Evolutionary conservation across 164 flowering plant genomes (phyloP).

Genomic region (Macadamia tetraphylla): DNA sequence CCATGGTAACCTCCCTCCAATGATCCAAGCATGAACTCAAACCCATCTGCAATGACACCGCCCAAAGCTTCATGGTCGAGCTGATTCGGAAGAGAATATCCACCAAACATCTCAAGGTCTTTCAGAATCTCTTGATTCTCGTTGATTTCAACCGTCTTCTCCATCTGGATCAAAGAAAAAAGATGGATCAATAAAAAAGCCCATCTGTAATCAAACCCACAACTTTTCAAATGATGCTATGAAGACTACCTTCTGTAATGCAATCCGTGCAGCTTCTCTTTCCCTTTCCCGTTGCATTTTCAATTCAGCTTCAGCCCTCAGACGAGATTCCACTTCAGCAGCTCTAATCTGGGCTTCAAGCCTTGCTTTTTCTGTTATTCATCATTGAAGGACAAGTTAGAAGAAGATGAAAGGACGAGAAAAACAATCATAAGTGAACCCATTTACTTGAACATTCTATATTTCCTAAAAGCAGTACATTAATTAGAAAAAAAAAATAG

Average conservation of each 20-base stretch:
- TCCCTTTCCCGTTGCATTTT: slow-evolving; percentile 49
- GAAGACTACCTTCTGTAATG: slow-evolving; percentile 50
- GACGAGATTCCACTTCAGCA: slow-evolving; percentile 49
- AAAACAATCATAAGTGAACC: too few species aligned
- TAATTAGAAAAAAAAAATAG: too few species aligned
- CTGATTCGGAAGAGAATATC: slow-evolving; percentile 17
- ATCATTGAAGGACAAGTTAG: background rate
- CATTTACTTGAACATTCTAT: too few species aligned
- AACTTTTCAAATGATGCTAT: background rate
- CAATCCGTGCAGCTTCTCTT: slow-evolving; percentile 76
- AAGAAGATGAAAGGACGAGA: too few species aligned
- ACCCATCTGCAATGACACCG: background rate
- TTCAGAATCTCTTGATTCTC: slow-evolving; percentile 35
- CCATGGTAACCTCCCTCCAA: background rate
- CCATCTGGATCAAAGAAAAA: slow-evolving; percentile 36
- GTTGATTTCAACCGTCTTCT: slow-evolving; percentile 57
- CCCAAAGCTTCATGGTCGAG: background rate
- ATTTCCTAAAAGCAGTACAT: too few species aligned
- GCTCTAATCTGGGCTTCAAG: slow-evolving; percentile 69
- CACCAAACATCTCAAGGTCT: slow-evolving; percentile 45
- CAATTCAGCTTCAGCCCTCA: slow-evolving; percentile 41
- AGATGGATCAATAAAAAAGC: background rate
- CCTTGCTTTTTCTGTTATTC: slow-evolving; percentile 49
- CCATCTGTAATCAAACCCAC: background rate
- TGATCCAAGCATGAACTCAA: background rate